Evolutionary conservation across 129 eudicot species (phyloP).

Genomic region (Flaveria sonorensis): DNA sequence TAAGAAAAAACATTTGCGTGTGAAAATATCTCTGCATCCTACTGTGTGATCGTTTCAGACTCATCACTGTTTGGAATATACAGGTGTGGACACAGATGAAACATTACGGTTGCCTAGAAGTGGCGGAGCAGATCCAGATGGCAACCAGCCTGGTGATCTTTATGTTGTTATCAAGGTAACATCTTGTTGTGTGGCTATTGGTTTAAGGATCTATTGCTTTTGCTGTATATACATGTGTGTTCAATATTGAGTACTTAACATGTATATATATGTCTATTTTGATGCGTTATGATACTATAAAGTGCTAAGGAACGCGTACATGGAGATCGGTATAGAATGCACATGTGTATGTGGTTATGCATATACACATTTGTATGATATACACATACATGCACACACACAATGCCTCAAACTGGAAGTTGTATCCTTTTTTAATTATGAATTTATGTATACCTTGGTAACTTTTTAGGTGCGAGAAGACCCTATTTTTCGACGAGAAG

Average conservation of each 20-base stretch:
- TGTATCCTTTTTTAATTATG: neutral
- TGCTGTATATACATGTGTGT: neutral
- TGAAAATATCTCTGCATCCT: neutral
- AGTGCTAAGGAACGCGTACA: neutral
- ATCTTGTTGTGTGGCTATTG: slow-evolving; percentile 14
- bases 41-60: neutral
- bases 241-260: neutral
- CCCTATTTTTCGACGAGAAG: slow-evolving; percentile 85
- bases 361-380: neutral
- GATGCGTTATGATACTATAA: neutral
- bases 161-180: slow-evolving; percentile 70
- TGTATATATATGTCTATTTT: neutral
- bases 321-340: neutral
- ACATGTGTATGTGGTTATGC: slow-evolving; percentile 5
- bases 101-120: slow-evolving; percentile 65
- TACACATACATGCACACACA: neutral
- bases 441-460: neutral
- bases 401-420: neutral
- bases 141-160: slow-evolving; percentile 91
- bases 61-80: slow-evolving; percentile 21
- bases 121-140: slow-evolving; percentile 98
- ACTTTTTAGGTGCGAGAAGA: slow-evolving; percentile 75
- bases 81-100: slow-evolving; percentile 79
- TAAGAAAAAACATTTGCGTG: neutral
- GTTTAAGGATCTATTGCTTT: neutral